These are phyloP conservation scores for Akanthomyces uredinophilus DNA, from an alignment of 2,329 filamentous ascomycete species.

Conservation along the genomic window DNA sequence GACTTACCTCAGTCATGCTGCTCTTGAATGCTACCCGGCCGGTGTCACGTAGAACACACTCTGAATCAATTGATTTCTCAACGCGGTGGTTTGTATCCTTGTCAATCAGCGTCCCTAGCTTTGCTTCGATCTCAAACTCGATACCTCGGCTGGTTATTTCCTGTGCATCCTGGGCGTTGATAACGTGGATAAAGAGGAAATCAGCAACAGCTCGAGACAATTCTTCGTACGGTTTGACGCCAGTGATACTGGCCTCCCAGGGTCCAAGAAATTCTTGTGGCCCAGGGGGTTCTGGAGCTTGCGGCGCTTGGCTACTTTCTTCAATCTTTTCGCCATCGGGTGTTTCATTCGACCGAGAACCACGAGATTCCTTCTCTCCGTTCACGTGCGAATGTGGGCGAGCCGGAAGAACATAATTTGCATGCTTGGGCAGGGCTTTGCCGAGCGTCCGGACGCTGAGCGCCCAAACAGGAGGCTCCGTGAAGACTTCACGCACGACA, in stretches of 20 bases:
- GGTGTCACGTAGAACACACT: constrained; percentile 62
- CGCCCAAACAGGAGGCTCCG: constrained; percentile 45
- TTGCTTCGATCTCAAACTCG: constrained; percentile 89
- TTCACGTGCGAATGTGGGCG: constrained; percentile 32
- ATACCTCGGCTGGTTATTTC: constrained; percentile 61
- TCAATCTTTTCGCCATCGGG: constrained; percentile 21
- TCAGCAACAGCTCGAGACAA: constrained; percentile 73
- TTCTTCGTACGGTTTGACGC: constrained; percentile 66
- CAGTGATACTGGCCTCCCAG: constrained; percentile 66
- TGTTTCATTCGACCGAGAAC: constrained; percentile 41
- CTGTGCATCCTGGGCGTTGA: constrained; percentile 60
- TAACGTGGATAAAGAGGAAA: constrained; percentile 69
- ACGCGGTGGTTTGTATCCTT: constrained; percentile 66
- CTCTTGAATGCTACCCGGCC: constrained; percentile 69
- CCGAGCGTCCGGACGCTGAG: constrained; percentile 33
- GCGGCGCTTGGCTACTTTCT: constrained; percentile 13
- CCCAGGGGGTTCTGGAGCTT: constrained; percentile 23
- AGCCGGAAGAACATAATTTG: constrained; percentile 44
- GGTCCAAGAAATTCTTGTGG: constrained; percentile 41
- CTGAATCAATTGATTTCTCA: constrained; percentile 60
- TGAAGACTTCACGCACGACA: constrained; percentile 32
- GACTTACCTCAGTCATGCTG: constrained; percentile 78
- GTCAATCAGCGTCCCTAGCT: constrained; percentile 77
- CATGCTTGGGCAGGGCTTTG: constrained; percentile 33
- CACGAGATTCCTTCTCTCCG: constrained; percentile 37